Evolutionary conservation across 345 rosid species (phyloP).

Genomic region (Pugionium dolabratum): DNA sequence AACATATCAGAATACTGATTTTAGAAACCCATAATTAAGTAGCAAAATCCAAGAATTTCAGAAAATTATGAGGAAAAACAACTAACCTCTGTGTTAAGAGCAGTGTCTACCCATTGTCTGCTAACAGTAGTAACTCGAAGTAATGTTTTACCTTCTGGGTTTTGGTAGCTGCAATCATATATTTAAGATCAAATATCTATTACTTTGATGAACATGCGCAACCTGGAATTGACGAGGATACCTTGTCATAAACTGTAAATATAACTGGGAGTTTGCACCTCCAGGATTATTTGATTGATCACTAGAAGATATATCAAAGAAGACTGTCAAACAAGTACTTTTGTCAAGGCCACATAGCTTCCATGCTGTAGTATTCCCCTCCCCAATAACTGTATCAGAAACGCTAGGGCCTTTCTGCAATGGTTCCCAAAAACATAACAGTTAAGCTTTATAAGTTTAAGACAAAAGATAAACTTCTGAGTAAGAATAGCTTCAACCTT

Average conservation of each 20-base stretch:
- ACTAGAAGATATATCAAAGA: slow-evolving; percentile 87
- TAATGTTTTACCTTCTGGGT: slow-evolving; percentile 64
- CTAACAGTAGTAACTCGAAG: slow-evolving; percentile 86
- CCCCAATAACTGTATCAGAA: slow-evolving; percentile 83
- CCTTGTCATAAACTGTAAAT: slow-evolving; percentile 93
- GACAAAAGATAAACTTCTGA: slow-evolving; percentile 13
- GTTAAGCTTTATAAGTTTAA: slow-evolving; percentile 14
- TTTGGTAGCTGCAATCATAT: slow-evolving; percentile 72
- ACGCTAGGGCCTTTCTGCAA: slow-evolving; percentile 94
- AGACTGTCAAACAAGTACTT: slow-evolving; percentile 90
- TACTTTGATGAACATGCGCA: slow-evolving; percentile 18
- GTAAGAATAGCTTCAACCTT: slow-evolving; percentile 56
- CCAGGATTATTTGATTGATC: slow-evolving; percentile 68
- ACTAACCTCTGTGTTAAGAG: slow-evolving; percentile 87
- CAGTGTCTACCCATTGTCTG: slow-evolving; percentile 88
- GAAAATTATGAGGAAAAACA: slow-evolving; percentile 17
- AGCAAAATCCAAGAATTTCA: slow-evolving; percentile 10
- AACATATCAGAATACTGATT: slow-evolving; percentile 14
- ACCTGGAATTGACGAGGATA: slow-evolving; percentile 31
- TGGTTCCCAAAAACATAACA: slow-evolving; percentile 29
- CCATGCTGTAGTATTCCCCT: slow-evolving; percentile 91
- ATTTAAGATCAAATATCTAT: slow-evolving; percentile 30
- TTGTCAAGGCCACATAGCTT: slow-evolving; percentile 97
- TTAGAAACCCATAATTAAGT: slow-evolving; percentile 15
- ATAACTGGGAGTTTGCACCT: slow-evolving; percentile 68